Evolutionary conservation across 2,329 filamentous ascomycete species (phyloP).

Genomic region (Macrophomina pseudophaseolina): DNA sequence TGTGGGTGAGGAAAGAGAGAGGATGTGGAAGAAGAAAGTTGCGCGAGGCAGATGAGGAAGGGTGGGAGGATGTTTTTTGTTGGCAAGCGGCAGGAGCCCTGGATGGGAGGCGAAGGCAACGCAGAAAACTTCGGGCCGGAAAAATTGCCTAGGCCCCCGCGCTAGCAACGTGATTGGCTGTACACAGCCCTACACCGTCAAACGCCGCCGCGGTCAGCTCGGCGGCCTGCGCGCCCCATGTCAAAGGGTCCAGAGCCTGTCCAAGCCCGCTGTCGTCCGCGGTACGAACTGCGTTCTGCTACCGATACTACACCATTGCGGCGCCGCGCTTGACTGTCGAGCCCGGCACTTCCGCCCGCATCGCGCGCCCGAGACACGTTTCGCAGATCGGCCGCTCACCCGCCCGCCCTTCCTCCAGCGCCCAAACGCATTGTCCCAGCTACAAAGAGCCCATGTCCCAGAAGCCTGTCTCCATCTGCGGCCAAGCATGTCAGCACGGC

Average conservation of each 20-base stretch:
- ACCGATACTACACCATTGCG: neutral
- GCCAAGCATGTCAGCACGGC: slow-evolving; percentile 27
- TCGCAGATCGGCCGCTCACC: slow-evolving; percentile 1
- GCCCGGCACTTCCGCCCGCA: neutral
- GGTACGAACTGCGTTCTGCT: slow-evolving; percentile 12
- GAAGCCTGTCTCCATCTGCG: slow-evolving; percentile 73
- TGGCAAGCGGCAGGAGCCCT: slow-evolving; percentile 26
- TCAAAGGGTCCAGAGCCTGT: slow-evolving; percentile 14
- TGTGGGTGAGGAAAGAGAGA: slow-evolving; percentile 5
- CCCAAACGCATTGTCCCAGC: slow-evolving; percentile 30
- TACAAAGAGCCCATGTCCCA: slow-evolving; percentile 69
- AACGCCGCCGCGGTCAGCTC: slow-evolving; percentile 19
- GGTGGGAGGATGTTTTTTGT: slow-evolving; percentile 26
- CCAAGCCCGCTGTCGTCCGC: neutral
- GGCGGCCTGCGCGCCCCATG: slow-evolving; percentile 12
- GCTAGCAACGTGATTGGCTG: slow-evolving; percentile 23
- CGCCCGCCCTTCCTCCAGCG: neutral
- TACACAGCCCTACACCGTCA: slow-evolving; percentile 22
- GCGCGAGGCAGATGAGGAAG: slow-evolving; percentile 21
- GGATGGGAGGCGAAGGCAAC: slow-evolving; percentile 27
- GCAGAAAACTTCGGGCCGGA: slow-evolving; percentile 27
- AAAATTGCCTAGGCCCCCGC: slow-evolving; percentile 22
- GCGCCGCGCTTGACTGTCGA: neutral
- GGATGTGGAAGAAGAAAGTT: slow-evolving; percentile 13
- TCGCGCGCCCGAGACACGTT: neutral